Evolutionary conservation across 352 stramenopile species (phyloP).

Genomic region (Blastocystis sp.): DNA sequence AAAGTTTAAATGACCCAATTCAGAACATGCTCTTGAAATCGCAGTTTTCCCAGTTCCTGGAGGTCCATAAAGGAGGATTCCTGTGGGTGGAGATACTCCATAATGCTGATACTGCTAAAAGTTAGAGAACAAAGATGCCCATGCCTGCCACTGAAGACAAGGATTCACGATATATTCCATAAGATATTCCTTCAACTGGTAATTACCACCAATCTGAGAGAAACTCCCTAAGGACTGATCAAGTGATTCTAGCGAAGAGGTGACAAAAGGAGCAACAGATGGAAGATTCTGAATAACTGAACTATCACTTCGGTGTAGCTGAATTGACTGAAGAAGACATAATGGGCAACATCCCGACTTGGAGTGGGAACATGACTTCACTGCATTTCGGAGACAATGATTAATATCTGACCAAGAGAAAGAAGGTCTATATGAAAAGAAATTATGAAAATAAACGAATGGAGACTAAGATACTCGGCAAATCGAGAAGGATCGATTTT

Average conservation of each 20-base stretch:
- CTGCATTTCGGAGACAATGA: neutral
- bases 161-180: constrained; percentile 19
- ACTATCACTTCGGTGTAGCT: neutral
- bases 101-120: neutral
- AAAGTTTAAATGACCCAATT: constrained; percentile 56
- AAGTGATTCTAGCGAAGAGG: neutral
- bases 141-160: constrained; percentile 24
- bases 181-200: neutral
- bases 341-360: neutral
- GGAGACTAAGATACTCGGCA: neutral
- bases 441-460: neutral
- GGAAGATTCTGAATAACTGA: neutral
- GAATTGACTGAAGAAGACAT: constrained; percentile 17
- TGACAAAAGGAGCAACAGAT: neutral
- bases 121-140: neutral
- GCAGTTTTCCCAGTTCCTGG: constrained; percentile 46
- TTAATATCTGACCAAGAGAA: constrained; percentile 42
- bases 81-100: neutral
- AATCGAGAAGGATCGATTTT: neutral
- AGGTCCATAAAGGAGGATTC: constrained; percentile 39
- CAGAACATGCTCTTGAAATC: constrained; percentile 15
- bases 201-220: constrained; percentile 16
- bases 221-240: neutral
- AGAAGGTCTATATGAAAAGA: neutral
- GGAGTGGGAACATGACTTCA: neutral